Evolutionary conservation across 2,329 filamentous ascomycete species (phyloP).

Genomic region (Lecanosticta acicola): DNA sequence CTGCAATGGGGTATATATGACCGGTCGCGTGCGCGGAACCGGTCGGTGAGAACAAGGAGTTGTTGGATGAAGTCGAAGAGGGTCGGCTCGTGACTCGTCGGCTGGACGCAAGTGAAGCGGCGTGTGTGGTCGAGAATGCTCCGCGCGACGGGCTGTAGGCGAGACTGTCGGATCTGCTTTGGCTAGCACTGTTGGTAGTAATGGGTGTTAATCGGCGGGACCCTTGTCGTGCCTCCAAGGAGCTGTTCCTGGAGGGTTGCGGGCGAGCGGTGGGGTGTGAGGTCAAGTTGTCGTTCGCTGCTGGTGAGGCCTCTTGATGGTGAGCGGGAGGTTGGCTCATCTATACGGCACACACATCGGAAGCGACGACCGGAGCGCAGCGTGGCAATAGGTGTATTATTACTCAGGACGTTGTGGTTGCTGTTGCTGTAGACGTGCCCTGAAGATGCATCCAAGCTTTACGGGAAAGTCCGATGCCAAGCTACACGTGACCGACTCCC

Average conservation of each 20-base stretch:
- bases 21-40: constrained; percentile 47
- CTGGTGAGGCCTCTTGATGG: constrained; percentile 20
- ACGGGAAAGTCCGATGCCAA: no score
- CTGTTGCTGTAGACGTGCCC: not conserved
- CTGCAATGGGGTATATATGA: constrained; percentile 51
- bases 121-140: constrained; percentile 47
- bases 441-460: not conserved
- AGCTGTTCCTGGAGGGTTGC: constrained; percentile 54
- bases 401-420: not conserved
- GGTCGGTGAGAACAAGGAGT: constrained; percentile 49
- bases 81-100: constrained; percentile 50
- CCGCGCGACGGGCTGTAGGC: constrained; percentile 44
- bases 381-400: not conserved
- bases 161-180: constrained; percentile 26
- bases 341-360: constrained; percentile 35
- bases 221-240: constrained; percentile 43
- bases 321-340: constrained; percentile 49
- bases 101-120: constrained; percentile 37
- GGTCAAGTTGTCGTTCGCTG: constrained; percentile 18
- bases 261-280: constrained; percentile 44
- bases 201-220: constrained; percentile 56
- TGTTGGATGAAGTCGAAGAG: constrained; percentile 49
- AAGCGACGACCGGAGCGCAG: constrained; percentile 1
- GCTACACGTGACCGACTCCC: no score
- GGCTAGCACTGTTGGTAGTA: constrained; percentile 43